Percentiles rank a stretch among this genome's conserved stretches.
phyloP scores from a whole-genome alignment of 2,329 filamentous ascomycete genomes.

The Emergomyces orientalis region DNA sequence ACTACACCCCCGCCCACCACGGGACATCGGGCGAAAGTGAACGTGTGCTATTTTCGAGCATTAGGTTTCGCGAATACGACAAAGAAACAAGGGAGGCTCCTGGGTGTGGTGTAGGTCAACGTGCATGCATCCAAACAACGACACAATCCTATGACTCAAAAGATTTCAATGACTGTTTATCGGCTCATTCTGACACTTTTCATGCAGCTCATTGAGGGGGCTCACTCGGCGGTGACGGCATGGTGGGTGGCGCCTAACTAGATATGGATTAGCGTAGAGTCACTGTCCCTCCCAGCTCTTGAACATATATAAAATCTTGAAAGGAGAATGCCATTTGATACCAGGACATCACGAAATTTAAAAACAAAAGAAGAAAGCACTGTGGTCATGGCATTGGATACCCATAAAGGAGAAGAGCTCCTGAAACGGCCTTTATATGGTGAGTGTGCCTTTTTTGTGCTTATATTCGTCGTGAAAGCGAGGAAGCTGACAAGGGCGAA shows the following conservation, averaged over 20 bases:
- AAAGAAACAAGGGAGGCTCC: not conserved
- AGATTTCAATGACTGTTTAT: not conserved
- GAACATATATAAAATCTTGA: not conserved
- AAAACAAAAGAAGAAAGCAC: not conserved
- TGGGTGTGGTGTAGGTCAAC: too few species aligned
- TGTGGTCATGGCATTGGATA: constrained; percentile 16
- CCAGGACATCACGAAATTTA: not conserved
- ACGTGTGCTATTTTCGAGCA: not conserved
- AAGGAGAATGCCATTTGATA: not conserved
- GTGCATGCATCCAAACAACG: not conserved
- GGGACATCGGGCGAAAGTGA: too few species aligned
- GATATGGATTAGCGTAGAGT: not conserved
- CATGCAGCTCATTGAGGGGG: not conserved
- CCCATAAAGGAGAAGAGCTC: constrained; percentile 27
- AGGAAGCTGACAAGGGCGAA: not conserved
- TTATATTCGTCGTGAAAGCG: not conserved
- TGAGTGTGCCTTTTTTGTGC: constrained; percentile 19
- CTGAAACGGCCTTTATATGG: constrained; percentile 44
- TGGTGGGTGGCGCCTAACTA: not conserved
- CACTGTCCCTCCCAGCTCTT: not conserved
- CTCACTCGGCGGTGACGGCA: not conserved
- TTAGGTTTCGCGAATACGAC: too few species aligned
- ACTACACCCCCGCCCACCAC: not conserved
- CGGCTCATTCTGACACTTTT: not conserved
- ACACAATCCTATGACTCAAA: not conserved